These are phyloP conservation scores for Rhodotorula mucilaginosa DNA, from an alignment of 1,284 basidiomycete genomes.

Conservation along the genomic window DNA sequence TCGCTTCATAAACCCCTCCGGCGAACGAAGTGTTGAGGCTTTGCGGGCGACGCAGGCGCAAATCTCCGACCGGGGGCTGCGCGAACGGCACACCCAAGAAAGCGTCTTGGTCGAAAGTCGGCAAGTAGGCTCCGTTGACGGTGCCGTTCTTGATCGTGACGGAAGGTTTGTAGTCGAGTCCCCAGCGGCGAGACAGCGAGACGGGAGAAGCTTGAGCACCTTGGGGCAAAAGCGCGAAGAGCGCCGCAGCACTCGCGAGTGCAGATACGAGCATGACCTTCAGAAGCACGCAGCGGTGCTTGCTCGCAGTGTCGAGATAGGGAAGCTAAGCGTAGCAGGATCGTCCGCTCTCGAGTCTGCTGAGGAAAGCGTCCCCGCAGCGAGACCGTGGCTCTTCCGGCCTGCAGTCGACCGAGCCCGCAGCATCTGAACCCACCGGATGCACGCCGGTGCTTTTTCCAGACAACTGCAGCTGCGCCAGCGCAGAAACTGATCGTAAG, in stretches of 20 bases:
- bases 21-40: constrained; percentile 42
- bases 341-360: too few species aligned
- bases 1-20: constrained; percentile 5
- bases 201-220: background rate
- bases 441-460: too few species aligned
- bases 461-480: too few species aligned
- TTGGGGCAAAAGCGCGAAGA: background rate
- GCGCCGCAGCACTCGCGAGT: background rate
- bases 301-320: too few species aligned
- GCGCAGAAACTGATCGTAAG: too few species aligned
- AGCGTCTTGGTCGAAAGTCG: constrained; percentile 20
- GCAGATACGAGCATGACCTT: background rate
- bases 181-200: background rate
- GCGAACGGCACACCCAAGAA: constrained; percentile 59
- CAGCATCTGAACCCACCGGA: too few species aligned
- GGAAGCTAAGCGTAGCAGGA: too few species aligned
- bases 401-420: too few species aligned
- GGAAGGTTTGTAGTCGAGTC: background rate
- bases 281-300: background rate
- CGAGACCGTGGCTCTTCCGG: too few species aligned
- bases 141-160: constrained; percentile 25
- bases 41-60: constrained; percentile 57
- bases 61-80: constrained; percentile 52
- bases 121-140: constrained; percentile 10
- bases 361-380: too few species aligned